phyloP scores from a whole-genome alignment of 2,329 filamentous ascomycete species.

The Phyllosticta capitalensis region DNA sequence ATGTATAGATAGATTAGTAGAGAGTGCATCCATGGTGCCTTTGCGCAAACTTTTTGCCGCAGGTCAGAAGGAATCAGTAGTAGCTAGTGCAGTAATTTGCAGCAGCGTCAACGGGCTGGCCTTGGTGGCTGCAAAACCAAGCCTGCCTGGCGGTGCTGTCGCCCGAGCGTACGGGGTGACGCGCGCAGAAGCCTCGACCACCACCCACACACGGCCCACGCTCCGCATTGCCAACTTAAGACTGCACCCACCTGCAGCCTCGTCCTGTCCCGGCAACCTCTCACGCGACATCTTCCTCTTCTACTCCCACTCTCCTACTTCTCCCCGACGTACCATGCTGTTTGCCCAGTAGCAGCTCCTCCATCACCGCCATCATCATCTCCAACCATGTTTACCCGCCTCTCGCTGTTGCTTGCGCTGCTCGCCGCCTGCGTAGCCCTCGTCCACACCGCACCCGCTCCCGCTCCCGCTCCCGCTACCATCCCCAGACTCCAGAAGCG shows the following conservation, averaged over 20 bases:
- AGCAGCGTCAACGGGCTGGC: no score
- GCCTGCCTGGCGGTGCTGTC: not conserved
- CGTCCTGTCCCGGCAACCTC: conserved; percentile 7
- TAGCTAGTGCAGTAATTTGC: no score
- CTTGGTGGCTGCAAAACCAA: no score
- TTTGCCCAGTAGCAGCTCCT: not conserved
- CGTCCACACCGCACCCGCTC: conserved; percentile 1
- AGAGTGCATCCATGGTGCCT: no score
- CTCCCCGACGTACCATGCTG: conserved; percentile 4
- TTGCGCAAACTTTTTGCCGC: no score
- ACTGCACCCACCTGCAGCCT: not conserved
- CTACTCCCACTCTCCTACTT: not conserved
- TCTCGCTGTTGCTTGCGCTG: conserved; percentile 6
- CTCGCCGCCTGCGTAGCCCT: not conserved
- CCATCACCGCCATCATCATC: not conserved
- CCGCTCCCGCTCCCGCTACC: not conserved
- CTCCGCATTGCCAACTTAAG: not conserved
- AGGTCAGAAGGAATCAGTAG: no score
- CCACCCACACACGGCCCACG: not conserved
- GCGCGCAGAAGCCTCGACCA: not conserved
- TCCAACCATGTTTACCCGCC: conserved; percentile 8
- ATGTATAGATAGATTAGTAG: no score
- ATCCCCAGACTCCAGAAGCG: conserved; percentile 5
- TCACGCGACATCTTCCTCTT: conserved; percentile 5
- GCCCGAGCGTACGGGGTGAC: not conserved